Evolutionary conservation across 352 stramenopile species (phyloP).

Genomic region (Pythium myriotylum): DNA sequence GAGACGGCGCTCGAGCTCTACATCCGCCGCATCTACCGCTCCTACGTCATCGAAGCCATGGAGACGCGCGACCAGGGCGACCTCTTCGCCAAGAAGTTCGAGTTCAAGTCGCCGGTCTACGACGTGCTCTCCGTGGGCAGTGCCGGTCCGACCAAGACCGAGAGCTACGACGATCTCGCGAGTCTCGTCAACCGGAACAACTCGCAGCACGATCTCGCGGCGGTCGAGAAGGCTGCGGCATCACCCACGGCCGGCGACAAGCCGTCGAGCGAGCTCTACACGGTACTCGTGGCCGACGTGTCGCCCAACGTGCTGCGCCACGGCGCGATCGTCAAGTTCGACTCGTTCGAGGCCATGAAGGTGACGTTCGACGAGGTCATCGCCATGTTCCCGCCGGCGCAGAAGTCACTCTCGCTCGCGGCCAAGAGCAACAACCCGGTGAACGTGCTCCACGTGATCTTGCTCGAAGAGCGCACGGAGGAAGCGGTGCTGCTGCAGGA

Average conservation of each 20-base stretch:
- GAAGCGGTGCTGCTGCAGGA: constrained; percentile 59
- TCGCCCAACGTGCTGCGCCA: constrained; percentile 70
- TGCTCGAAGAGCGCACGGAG: constrained; percentile 70
- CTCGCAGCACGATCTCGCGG: constrained; percentile 32
- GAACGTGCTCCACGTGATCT: constrained; percentile 85
- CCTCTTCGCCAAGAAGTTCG: constrained; percentile 86
- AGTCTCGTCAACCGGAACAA: constrained; percentile 57
- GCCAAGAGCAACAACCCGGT: constrained; percentile 66
- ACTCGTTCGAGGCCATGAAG: constrained; percentile 81
- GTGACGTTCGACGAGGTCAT: constrained; percentile 70
- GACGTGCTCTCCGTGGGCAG: constrained; percentile 70
- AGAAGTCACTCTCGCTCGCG: constrained; percentile 64
- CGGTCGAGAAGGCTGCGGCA: constrained; percentile 36
- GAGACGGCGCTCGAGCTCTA: constrained; percentile 83
- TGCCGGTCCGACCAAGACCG: constrained; percentile 52
- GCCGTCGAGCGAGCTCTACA: constrained; percentile 28
- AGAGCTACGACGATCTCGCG: constrained; percentile 85
- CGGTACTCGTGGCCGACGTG: constrained; percentile 75
- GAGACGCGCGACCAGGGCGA: constrained; percentile 58
- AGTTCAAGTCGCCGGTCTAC: constrained; percentile 84
- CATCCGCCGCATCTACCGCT: constrained; percentile 84
- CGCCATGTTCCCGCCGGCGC: constrained; percentile 65
- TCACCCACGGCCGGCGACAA: constrained; percentile 12
- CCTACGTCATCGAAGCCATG: constrained; percentile 86
- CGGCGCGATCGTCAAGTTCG: constrained; percentile 88